Evolutionary conservation across 176 grass and related monocot species (phyloP), one percentile per base, ranked within the genome.

Genomic region (Canna indica): DNA sequence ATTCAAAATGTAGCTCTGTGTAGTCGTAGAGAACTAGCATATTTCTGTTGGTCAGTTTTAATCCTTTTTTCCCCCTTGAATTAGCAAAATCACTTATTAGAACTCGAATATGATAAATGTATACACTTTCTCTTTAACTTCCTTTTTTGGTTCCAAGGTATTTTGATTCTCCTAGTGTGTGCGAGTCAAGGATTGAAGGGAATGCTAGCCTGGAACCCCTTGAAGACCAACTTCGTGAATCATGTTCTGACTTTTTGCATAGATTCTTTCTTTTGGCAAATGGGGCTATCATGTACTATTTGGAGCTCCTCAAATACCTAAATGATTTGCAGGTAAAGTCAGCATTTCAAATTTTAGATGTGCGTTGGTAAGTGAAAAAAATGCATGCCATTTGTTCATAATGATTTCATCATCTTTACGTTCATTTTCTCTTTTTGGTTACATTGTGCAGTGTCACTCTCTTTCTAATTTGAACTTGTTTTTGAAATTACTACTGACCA

Each of bases 191-290:
- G 79, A 74, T 88, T 62, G 73, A 88, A 54, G 80, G 83, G 5
- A 88, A 72, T 42, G 71, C 75, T 22, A 75, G 78, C 62, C 61
- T 88, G 45, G 77, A 88, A 72, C 67, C 85, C 33, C 69, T 91
- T 70, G 90, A 93, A 82, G 90, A 93, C 46, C 63, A 83, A 38
- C 77, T 88, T 17, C 81, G 83, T 20, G 90, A 88, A 71, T 93
- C 82, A 61, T 84, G 83, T 71, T 73, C 75, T 47, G 65, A 54
- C 14, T 93, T 88, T 66, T 85, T 85, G 77, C 77, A 77, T 65
- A 83, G 85, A 59, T 88, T 93, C 68, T 86, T 86, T 85, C 28
- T 80, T 67, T 69, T 83, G 74, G 61, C 79, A 30, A 87, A 84
- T 84, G 90, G 66, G 60, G 76, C 76, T 72, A 72, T 88, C 59